These are phyloP conservation scores for Podaxis mareebaensis DNA, from an alignment of 768 basidiomycete genomes.

Conservation along the genomic window DNA sequence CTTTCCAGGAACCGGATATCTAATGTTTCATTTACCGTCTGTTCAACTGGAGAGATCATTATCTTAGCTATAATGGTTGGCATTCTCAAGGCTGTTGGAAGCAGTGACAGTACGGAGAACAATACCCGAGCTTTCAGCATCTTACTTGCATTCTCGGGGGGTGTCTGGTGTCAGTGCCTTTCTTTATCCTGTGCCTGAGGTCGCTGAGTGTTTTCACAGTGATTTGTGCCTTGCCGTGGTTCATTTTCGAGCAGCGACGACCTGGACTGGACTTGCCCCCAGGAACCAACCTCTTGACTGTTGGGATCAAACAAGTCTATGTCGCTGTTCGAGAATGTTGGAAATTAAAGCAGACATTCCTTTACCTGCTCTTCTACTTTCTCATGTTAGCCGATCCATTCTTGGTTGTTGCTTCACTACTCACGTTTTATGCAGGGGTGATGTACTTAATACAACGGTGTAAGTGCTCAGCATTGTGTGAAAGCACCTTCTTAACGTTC, in stretches of 20 bases:
- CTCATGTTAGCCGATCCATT: constrained; percentile 52
- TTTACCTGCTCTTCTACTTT: constrained; percentile 76
- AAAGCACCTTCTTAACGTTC: neutral
- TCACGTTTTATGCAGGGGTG: constrained; percentile 48
- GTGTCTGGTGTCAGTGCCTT: constrained; percentile 61
- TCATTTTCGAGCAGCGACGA: constrained; percentile 64
- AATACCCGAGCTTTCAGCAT: constrained; percentile 77
- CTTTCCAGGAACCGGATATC: constrained; percentile 72
- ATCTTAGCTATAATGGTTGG: constrained; percentile 75
- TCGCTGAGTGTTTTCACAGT: constrained; percentile 35
- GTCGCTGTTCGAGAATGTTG: constrained; percentile 64
- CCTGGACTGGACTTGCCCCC: constrained; percentile 63
- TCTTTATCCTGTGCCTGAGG: neutral
- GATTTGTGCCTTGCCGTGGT: constrained; percentile 72
- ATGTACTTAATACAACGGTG: constrained; percentile 77
- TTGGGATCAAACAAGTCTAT: constrained; percentile 70
- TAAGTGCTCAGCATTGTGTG: constrained; percentile 29
- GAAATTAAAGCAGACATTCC: constrained; percentile 69
- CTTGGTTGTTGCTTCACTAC: neutral
- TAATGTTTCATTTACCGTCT: constrained; percentile 72
- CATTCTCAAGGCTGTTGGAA: constrained; percentile 66
- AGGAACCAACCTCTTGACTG: constrained; percentile 53
- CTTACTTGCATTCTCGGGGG: constrained; percentile 78
- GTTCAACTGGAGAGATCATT: constrained; percentile 68
- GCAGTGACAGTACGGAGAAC: constrained; percentile 61